Conservation (phyloP, 805 yeast genomes). For the Myxozyma sirexii region DNA sequence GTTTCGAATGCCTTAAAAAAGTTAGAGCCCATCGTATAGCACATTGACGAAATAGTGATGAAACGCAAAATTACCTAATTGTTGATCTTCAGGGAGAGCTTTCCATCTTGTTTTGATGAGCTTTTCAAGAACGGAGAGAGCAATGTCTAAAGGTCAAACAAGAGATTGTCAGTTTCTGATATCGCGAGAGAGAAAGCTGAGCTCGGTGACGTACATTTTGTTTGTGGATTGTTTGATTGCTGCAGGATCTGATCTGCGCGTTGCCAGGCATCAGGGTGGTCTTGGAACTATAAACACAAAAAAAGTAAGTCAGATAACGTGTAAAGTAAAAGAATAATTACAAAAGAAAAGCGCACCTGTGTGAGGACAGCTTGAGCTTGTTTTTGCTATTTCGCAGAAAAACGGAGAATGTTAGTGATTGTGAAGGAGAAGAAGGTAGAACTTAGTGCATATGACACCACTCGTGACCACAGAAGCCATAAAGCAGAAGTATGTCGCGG, state of each 20-base stretch:
- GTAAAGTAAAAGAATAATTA: background rate
- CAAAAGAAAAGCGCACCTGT: constrained; percentile 31
- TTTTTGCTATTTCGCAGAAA: constrained; percentile 38
- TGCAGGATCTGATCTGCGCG: constrained; percentile 87
- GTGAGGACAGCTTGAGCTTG: constrained; percentile 46
- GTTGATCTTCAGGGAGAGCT: constrained; percentile 81
- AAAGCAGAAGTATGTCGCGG: background rate
- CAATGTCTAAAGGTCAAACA: constrained; percentile 52
- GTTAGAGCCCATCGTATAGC: background rate
- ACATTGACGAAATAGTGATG: background rate
- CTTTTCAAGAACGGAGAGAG: constrained; percentile 84
- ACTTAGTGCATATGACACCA: background rate
- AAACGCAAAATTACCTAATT: constrained; percentile 47
- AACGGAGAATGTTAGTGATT: background rate
- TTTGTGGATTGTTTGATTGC: constrained; percentile 73
- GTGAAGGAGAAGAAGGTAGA: background rate
- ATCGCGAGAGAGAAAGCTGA: background rate
- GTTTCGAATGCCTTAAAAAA: constrained; percentile 73
- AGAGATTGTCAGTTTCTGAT: background rate
- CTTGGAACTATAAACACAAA: constrained; percentile 63
- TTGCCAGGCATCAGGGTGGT: constrained; percentile 94
- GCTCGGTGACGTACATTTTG: constrained; percentile 58
- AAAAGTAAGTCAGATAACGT: background rate
- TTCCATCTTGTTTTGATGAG: constrained; percentile 93
- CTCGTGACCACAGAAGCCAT: background rate